Evolutionary conservation across 2,329 filamentous ascomycete species (phyloP).

Genomic region (Aspergillus amoenus): DNA sequence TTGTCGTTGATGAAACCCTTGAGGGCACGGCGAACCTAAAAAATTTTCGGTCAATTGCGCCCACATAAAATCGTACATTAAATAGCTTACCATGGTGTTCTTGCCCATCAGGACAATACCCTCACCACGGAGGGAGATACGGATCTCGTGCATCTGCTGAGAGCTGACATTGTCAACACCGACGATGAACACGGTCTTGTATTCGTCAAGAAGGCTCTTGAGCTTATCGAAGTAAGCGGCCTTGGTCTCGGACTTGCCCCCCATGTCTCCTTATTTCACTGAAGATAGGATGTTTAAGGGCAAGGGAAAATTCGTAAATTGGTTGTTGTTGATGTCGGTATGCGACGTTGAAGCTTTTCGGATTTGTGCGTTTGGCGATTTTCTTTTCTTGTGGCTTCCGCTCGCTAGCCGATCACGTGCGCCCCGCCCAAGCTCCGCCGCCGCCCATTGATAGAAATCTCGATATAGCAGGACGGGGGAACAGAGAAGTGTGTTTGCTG

Average conservation of each 20-base stretch:
- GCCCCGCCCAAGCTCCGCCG: constrained; percentile 10
- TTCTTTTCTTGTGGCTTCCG: constrained; percentile 37
- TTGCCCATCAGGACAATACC: constrained; percentile 99
- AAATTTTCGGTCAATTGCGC: constrained; percentile 11
- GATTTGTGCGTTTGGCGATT: constrained; percentile 23
- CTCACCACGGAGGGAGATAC: constrained; percentile 82
- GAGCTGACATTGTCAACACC: constrained; percentile 99
- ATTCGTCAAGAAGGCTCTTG: constrained; percentile 93
- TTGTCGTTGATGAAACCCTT: constrained; percentile 88
- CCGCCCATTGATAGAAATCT: not conserved
- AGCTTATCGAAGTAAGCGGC: constrained; percentile 99
- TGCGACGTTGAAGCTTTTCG: constrained; percentile 24
- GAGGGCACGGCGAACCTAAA: constrained; percentile 87
- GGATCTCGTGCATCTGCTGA: constrained; percentile 99
- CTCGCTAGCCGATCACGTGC: constrained; percentile 40
- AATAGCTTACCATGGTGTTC: constrained; percentile 89
- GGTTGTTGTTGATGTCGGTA: constrained; percentile 25
- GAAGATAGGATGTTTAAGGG: constrained; percentile 99
- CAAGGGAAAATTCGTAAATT: constrained; percentile 55
- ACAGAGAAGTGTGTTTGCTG: not conserved
- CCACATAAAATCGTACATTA: not conserved
- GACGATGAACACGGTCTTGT: constrained; percentile 97
- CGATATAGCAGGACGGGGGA: not conserved
- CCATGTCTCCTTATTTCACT: constrained; percentile 90
- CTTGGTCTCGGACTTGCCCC: constrained; percentile 95